Base-by-base conservation (phyloP, 768 basidiomycete species). In the Steccherinum ochraceum region DNA sequence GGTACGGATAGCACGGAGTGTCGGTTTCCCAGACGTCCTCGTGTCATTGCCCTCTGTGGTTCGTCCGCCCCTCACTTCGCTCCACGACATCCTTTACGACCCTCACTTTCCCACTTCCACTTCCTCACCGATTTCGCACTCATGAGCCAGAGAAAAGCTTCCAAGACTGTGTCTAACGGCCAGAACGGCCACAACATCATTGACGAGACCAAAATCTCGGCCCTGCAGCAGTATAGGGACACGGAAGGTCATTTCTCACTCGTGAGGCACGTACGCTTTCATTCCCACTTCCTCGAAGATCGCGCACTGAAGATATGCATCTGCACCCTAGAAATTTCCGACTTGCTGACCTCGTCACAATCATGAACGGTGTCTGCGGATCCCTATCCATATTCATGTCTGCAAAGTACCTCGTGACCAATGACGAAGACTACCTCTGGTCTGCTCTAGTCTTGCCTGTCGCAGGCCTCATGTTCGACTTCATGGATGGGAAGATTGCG, bases 341-440 rank as follows among this genome's bases (percentile, higher is more conserved):
- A 48, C 80, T 98, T 23, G 96, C 96, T 57, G 96, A 99, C 73
- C 78, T 96, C 47, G 93, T 99, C 60, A 99, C 96, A 27, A 93
- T 99, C 57, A 93, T 94, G 86, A 99, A 99, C 65, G 96, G 96
- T 42, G 87, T 98, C 67, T 99, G 96, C 71, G 96, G 96, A 52
- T 89, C 89, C 16, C 86, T 95, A 60, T 97, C 93, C 23, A 80
- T 99, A 64, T 93, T 98, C 69, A 89, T 86, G 30, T 93, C 91
- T 4, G 93, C 90, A 43, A 83, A 83, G 48, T 99, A 94, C 74
- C 80, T 97, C 58, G 51, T 84, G 40, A 84, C 85, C 20, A 81
- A 86, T 54, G 87, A 94, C 64, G 77, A 79, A 54, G 81, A 81
- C 60, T 84, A 86, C 69, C 73, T 96, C 53, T 86, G 87, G 84